These are phyloP conservation scores for Cucumis melo DNA, from an alignment of 306 rosid species.

Conservation along the genomic window DNA sequence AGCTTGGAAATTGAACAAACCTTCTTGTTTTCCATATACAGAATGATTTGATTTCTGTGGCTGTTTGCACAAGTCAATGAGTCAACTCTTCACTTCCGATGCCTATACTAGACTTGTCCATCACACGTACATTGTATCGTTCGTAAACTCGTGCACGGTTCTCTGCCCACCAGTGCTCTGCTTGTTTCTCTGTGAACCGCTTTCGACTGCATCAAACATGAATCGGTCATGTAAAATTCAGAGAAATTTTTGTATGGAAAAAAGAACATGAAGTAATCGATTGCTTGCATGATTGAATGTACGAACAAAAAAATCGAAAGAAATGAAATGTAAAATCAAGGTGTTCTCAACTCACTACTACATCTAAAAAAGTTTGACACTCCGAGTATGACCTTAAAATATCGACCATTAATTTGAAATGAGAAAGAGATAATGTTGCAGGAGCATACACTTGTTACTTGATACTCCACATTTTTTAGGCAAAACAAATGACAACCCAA, in stretches of 20 bases:
- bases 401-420: neutral
- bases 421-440: neutral
- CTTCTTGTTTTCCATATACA: constrained; percentile 42
- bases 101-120: constrained; percentile 77
- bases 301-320: neutral
- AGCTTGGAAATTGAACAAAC: constrained; percentile 32
- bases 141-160: constrained; percentile 79
- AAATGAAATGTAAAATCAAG: neutral
- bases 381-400: neutral
- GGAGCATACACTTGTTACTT: no score
- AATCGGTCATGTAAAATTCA: constrained; percentile 4
- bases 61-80: constrained; percentile 29
- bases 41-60: constrained; percentile 14
- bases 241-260: neutral
- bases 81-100: constrained; percentile 81
- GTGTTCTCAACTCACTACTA: neutral
- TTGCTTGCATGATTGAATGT: neutral
- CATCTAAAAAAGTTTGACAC: neutral
- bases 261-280: neutral
- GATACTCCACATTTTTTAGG: neutral
- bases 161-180: constrained; percentile 98
- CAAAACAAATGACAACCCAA: neutral
- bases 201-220: constrained; percentile 53
- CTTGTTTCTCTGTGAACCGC: constrained; percentile 93
- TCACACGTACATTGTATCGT: constrained; percentile 66